A percentile compares a stretch with the other conserved stretches of the same genome.
Evolutionary conservation across 2,329 filamentous ascomycete genomes (phyloP).

Genomic region (Alternaria tenuissima): DNA sequence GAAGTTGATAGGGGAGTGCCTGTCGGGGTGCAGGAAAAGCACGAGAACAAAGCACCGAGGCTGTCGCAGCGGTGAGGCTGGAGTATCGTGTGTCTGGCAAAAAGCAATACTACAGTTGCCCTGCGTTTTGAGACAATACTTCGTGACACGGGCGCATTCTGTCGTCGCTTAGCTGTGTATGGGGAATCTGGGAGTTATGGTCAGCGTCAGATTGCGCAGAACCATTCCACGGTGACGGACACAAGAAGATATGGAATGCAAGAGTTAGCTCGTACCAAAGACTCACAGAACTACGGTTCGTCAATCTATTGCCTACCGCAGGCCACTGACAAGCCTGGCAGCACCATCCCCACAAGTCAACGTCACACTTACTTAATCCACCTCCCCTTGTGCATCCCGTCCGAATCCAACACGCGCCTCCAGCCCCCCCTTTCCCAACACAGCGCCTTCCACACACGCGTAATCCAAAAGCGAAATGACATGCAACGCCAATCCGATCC

Average conservation of each 20-base stretch:
- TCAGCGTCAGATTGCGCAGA: neutral
- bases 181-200: neutral
- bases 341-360: slow-evolving; percentile 6
- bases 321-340: slow-evolving; percentile 2
- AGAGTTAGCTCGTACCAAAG: neutral
- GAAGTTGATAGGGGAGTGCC: neutral
- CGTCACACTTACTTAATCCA: slow-evolving; percentile 14
- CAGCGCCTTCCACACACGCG: neutral
- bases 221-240: neutral
- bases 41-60: neutral
- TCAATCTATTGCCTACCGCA: slow-evolving; percentile 2
- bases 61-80: slow-evolving; percentile 1
- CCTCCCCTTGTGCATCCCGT: neutral
- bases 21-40: slow-evolving; percentile 1
- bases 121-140: neutral
- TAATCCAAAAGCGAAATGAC: slow-evolving; percentile 3
- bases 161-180: neutral
- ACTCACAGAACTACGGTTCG: slow-evolving; percentile 6
- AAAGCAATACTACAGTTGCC: neutral
- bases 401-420: neutral
- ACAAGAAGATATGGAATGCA: neutral
- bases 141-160: neutral
- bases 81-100: neutral
- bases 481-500: neutral
- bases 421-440: slow-evolving; percentile 3